Evolutionary conservation across 805 yeast genomes (phyloP), one percentile per base, ranked within the genome.

Genomic region (Limtongia smithiae): DNA sequence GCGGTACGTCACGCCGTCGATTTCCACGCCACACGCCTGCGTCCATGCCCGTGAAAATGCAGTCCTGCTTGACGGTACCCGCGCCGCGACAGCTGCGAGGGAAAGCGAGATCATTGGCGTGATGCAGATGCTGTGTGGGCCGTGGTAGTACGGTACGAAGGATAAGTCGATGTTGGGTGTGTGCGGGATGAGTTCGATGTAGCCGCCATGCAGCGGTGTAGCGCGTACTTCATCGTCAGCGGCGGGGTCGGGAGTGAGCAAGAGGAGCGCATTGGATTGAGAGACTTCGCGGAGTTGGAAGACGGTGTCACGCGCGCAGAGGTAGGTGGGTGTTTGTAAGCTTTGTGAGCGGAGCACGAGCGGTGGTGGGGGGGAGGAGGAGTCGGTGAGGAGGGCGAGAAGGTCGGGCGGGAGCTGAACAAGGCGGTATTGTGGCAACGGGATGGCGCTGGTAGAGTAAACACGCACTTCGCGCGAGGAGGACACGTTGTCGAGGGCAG

Each of bases 191-290:
- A 48, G 41, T 44, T 58, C 61, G 11, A 57, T 37, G 39, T 47
- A 44, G 8, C 47, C 44, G 28, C 49, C 51, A 1, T 44, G 40
- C 21, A 51, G 37, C 20, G 33, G 38, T 5, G 45, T 21, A 11
- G 42, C 42, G 25, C 15, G 12, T 2, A 44, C 33, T 8, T 25
- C 44, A 1, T 20, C 7, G 35, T 32, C 43, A 15, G 11, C 31
- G 3, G 15, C 3, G 14, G 50, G 20, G n/a, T 14, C 27, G 8
- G 60, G 48, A 11, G 65, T 65, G 63, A 79, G 62, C 20, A 89
- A 53, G 57, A 88, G 64, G n/a, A 85, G 81, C 3, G 91, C 77
- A 65, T 91, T 89, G 6, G 96, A 85, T 65, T 91, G 97, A 62
- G 87, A 86, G 71, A 85, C 82, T 60, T 84, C 90, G 44, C 87